A percentile compares a stretch with the other conserved stretches of the same genome.
Evolutionary conservation across 495 filamentous ascomycete genomes (phyloP).

Genomic region (Penicillium canescens): DNA sequence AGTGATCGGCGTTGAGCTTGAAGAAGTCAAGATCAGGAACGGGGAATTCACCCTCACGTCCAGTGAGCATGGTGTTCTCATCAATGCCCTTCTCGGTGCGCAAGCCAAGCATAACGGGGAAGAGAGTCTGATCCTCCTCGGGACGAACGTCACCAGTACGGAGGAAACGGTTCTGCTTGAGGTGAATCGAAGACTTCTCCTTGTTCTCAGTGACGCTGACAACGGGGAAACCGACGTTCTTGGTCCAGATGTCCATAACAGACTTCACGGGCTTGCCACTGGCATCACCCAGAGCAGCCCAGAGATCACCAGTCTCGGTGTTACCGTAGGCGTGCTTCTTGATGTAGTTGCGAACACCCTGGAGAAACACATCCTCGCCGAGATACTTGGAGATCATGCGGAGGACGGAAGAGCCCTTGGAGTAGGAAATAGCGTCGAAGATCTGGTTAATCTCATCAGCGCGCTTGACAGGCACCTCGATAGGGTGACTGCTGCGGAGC

Average conservation of each 20-base stretch:
- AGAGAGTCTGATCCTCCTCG: slow-evolving; percentile 72
- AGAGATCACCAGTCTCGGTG: slow-evolving; percentile 80
- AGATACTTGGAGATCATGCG: slow-evolving; percentile 97
- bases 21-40: slow-evolving; percentile 62
- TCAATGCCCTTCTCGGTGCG: slow-evolving; percentile 59
- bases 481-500: slow-evolving; percentile 90
- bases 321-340: slow-evolving; percentile 88
- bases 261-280: slow-evolving; percentile 86
- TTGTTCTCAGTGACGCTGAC: slow-evolving; percentile 59
- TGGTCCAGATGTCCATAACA: slow-evolving; percentile 71
- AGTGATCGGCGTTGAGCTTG: slow-evolving; percentile 70
- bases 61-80: slow-evolving; percentile 61
- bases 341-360: slow-evolving; percentile 88
- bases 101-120: slow-evolving; percentile 61
- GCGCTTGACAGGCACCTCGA: slow-evolving; percentile 93
- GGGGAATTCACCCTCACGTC: slow-evolving; percentile 74
- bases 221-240: slow-evolving; percentile 67
- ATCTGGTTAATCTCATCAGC: slow-evolving; percentile 98
- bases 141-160: slow-evolving; percentile 65
- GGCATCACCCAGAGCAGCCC: slow-evolving; percentile 84
- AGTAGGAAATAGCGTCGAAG: slow-evolving; percentile 97
- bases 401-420: slow-evolving; percentile 92
- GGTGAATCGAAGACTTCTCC: slow-evolving; percentile 42
- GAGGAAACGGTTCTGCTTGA: slow-evolving; percentile 70
- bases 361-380: slow-evolving; percentile 89